Evolutionary conservation across 2,329 filamentous ascomycete species (phyloP).

Genomic region (Magnaporthiopsis incrustans): DNA sequence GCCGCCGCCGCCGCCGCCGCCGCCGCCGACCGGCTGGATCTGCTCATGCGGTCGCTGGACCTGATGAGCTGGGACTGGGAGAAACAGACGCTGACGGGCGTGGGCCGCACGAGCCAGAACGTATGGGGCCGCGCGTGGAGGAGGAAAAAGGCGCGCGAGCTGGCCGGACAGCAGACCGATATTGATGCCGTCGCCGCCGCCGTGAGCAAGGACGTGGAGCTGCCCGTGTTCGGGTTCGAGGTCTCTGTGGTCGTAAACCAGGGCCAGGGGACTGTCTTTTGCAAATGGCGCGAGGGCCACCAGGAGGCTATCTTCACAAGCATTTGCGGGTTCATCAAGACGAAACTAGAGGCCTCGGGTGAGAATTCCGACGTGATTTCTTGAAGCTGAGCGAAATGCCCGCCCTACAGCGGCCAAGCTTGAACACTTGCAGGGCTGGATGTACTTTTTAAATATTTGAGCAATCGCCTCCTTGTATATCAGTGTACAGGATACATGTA

Average conservation of each 20-base stretch:
- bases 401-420: too few species aligned
- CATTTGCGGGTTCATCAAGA: slow-evolving; percentile 72
- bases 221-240: slow-evolving; percentile 47
- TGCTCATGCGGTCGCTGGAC: slow-evolving; percentile 46
- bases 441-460: too few species aligned
- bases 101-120: slow-evolving; percentile 58
- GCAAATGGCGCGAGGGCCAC: slow-evolving; percentile 69
- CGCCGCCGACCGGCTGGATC: slow-evolving; percentile 28
- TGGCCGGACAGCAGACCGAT: slow-evolving; percentile 8
- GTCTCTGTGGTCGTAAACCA: slow-evolving; percentile 37
- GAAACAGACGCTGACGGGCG: slow-evolving; percentile 39
- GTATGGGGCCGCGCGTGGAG: slow-evolving; percentile 74
- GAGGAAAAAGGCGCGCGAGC: slow-evolving; percentile 40
- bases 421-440: too few species aligned
- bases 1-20: slow-evolving; percentile 25
- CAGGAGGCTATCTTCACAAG: slow-evolving; percentile 76
- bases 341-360: slow-evolving; percentile 26
- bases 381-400: background rate
- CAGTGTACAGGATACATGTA: too few species aligned
- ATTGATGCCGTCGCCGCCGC: background rate
- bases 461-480: too few species aligned
- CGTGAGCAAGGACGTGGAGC: slow-evolving; percentile 21
- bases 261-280: slow-evolving; percentile 34
- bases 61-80: slow-evolving; percentile 59
- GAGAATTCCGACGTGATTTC: background rate